These are phyloP conservation scores for Coleophoma crateriformis DNA, from an alignment of 2,329 filamentous ascomycete genomes.

Conservation along the genomic window DNA sequence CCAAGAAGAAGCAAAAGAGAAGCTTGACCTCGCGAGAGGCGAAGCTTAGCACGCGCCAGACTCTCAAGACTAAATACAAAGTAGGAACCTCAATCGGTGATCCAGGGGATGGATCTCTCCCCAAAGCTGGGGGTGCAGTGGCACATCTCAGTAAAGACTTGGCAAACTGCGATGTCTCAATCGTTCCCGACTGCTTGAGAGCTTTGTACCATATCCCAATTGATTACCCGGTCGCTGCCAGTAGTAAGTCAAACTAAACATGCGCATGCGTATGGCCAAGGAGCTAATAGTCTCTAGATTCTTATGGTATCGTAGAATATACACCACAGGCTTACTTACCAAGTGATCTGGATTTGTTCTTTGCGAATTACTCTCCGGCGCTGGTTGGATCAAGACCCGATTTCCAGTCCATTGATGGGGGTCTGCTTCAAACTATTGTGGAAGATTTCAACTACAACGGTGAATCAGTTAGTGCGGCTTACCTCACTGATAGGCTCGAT, in stretches of 20 bases:
- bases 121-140: conserved; percentile 22
- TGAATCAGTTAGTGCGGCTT: conserved; percentile 32
- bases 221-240: conserved; percentile 21
- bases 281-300: conserved; percentile 24
- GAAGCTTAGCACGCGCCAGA: conserved; percentile 1
- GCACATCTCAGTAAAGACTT: conserved; percentile 7
- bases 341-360: conserved; percentile 42
- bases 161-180: conserved; percentile 40
- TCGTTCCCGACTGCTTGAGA: conserved; percentile 49
- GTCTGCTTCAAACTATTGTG: conserved; percentile 33
- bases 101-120: conserved; percentile 24
- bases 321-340: conserved; percentile 45
- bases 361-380: conserved; percentile 34
- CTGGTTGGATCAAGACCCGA: conserved; percentile 39
- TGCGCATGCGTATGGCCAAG: background rate
- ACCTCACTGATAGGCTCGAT: background rate
- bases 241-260: conserved; percentile 7
- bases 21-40: conserved; percentile 11
- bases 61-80: conserved; percentile 1
- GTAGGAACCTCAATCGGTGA: conserved; percentile 34
- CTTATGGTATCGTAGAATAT: conserved; percentile 47
- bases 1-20: conserved; percentile 3
- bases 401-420: conserved; percentile 41
- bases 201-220: conserved; percentile 41
- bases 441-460: conserved; percentile 32